phyloP scores from a whole-genome alignment of 2,329 filamentous ascomycete species.

The Talaromyces islandicus region DNA sequence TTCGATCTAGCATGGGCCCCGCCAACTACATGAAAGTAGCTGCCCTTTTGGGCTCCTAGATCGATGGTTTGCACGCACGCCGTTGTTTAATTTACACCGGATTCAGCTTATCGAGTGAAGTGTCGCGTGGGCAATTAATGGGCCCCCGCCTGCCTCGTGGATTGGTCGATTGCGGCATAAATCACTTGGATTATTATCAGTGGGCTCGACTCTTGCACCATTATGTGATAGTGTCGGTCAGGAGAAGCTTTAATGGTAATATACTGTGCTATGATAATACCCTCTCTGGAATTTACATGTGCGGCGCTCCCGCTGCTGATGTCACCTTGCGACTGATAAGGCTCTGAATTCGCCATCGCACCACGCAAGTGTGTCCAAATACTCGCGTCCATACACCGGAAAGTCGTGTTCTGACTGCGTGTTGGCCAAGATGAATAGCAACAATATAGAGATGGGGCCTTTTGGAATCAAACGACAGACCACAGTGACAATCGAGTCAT shows the following conservation, averaged over 20 bases:
- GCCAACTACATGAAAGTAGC: not conserved
- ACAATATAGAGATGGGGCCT: constrained; percentile 4
- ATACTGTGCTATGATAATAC: not conserved
- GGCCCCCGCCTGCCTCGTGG: not conserved
- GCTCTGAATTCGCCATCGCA: not conserved
- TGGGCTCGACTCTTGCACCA: not conserved
- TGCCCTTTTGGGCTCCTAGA: not conserved
- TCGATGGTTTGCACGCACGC: not conserved
- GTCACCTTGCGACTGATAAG: not conserved
- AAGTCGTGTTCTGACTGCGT: not conserved
- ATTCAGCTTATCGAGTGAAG: not conserved
- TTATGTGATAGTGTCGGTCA: not conserved
- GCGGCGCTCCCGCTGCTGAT: not conserved
- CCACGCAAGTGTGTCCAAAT: not conserved
- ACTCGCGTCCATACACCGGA: not conserved
- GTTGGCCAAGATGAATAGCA: constrained; percentile 1
- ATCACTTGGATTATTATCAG: not conserved
- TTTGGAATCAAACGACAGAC: constrained; percentile 5
- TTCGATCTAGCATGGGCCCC: not conserved
- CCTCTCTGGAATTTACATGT: not conserved
- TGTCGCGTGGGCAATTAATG: not conserved
- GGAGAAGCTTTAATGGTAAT: not conserved
- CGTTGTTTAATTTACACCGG: not conserved
- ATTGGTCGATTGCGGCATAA: not conserved
- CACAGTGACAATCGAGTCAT: not conserved